Percentiles rank a stretch among this genome's conserved stretches.
These are phyloP conservation scores for Aspergillus hiratsukae DNA, from an alignment of 2,329 filamentous ascomycete species.

Conservation along the genomic window DNA sequence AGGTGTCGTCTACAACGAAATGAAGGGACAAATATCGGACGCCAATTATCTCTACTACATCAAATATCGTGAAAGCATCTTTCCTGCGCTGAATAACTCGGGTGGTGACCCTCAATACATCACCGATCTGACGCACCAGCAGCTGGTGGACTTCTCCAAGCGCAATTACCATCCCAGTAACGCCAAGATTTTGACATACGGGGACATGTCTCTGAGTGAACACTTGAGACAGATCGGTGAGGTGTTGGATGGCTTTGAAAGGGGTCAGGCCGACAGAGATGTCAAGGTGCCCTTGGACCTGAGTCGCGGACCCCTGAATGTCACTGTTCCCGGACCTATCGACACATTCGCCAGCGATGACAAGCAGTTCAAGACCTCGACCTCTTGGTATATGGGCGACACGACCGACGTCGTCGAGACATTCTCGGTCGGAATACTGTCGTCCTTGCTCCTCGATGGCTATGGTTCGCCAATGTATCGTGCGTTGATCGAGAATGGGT, in stretches of 20 bases:
- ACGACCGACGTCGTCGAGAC: slow-evolving; percentile 79
- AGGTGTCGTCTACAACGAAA: slow-evolving; percentile 98
- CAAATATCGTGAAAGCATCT: slow-evolving; percentile 88
- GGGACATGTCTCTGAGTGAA: slow-evolving; percentile 78
- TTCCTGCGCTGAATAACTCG: slow-evolving; percentile 92
- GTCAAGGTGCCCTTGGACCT: slow-evolving; percentile 74
- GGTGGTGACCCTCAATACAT: slow-evolving; percentile 96
- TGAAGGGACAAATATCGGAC: slow-evolving; percentile 99
- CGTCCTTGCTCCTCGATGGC: slow-evolving; percentile 81
- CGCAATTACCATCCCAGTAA: slow-evolving; percentile 98
- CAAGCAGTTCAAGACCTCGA: slow-evolving; percentile 88
- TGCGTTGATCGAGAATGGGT: slow-evolving; percentile 78
- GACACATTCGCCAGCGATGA: slow-evolving; percentile 82
- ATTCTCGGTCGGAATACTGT: slow-evolving; percentile 78
- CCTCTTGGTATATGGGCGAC: slow-evolving; percentile 87
- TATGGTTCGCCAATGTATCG: slow-evolving; percentile 93
- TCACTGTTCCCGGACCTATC: slow-evolving; percentile 73
- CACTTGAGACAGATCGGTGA: slow-evolving; percentile 76
- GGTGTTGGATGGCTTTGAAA: slow-evolving; percentile 69
- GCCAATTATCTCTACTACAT: slow-evolving; percentile 96
- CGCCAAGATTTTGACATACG: slow-evolving; percentile 92
- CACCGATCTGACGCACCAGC: slow-evolving; percentile 87
- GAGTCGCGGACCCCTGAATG: slow-evolving; percentile 58
- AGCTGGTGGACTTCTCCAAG: slow-evolving; percentile 81
- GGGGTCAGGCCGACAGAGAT: slow-evolving; percentile 63